Base-by-base conservation (phyloP, 192 early-diverging fungal species). In the Linnemannia exigua region DNA sequence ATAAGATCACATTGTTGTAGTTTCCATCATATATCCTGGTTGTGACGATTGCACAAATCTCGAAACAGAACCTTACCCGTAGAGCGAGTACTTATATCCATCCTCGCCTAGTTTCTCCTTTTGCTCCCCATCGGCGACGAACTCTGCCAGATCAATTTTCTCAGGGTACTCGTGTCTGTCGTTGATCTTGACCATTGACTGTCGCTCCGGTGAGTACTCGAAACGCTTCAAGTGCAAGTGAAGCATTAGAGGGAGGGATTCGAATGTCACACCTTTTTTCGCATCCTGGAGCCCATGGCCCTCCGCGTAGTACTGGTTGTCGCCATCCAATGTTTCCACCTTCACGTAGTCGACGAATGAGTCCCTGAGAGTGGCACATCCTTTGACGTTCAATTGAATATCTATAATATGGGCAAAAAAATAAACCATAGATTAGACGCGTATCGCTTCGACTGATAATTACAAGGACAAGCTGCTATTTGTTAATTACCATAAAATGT, bases 211-310 rank as follows among this genome's bases (percentile, higher is more conserved):
- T 81, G 99, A 97, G 88, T 98, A 99, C 87, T 99, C 98, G 80
- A 98, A 99, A 15, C 97, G 92, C 88, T 98, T 98, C 79, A 99
- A 90, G 82, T 98, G 98, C 74, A 99, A 83, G 81, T 98, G 97
- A 41, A 99, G 87, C 28, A 99, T 96, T 22, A 96, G 97, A 41
- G 98, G 98, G 76, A 98, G 96, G 46, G 88, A 89, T 79, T 94
- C 92, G 78, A 99, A 99, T 12, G 96, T 96, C 35, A 99, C 97
- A 33, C 98, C 97, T 87, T 99, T 99, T 70, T 94, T 95, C 3
- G 98, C 97, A 80, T 96, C 95, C 90, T 98, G 98, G 72, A 98
- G 89, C 1, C 97, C 98, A 88, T 92, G 89, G 5, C 95, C 97
- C 88, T 99, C 97, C 7, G 97, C 96, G 82, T 90, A 86, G 79